A percentile compares a stretch with the other conserved stretches of the same genome.
Conservation (phyloP, 1,284 basidiomycete genomes). For the Ceratobasidium theobromae region DNA sequence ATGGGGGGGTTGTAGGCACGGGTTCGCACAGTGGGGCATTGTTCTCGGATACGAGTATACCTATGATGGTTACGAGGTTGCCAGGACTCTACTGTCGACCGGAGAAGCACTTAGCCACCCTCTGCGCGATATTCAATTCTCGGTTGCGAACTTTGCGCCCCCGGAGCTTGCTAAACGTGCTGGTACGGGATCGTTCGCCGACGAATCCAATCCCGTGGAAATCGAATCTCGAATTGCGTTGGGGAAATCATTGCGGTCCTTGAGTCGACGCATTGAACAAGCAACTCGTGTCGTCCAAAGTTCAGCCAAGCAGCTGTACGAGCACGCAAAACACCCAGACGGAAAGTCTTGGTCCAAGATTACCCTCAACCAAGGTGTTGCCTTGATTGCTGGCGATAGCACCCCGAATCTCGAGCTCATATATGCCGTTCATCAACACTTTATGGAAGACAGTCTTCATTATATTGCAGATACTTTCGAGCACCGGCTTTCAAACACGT, state of each 20-base stretch:
- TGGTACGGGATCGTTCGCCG: conserved; percentile 44
- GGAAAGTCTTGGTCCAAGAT: conserved; percentile 55
- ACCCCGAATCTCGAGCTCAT: conserved; percentile 45
- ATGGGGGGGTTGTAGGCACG: too few species aligned
- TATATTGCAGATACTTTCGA: conserved; percentile 63
- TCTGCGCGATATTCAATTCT: conserved; percentile 43
- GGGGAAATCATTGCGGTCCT: conserved; percentile 54
- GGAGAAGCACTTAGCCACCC: conserved; percentile 57
- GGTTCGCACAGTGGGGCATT: conserved; percentile 49
- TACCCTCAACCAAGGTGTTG: conserved; percentile 54
- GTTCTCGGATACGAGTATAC: conserved; percentile 49
- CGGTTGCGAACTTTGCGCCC: conserved; percentile 55
- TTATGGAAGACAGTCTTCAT: conserved; percentile 64
- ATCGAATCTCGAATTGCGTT: conserved; percentile 59
- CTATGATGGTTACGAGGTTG: conserved; percentile 43
- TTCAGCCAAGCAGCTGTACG: conserved; percentile 48
- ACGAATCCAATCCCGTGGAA: conserved; percentile 45
- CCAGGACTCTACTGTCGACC: conserved; percentile 48
- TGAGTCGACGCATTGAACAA: conserved; percentile 51
- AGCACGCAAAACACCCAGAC: conserved; percentile 50
- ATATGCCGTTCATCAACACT: conserved; percentile 71
- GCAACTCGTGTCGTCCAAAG: conserved; percentile 46
- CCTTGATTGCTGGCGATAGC: conserved; percentile 45
- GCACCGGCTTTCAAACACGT: conserved; percentile 61
- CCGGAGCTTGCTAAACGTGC: conserved; percentile 53